Conservation (phyloP, 768 basidiomycete genomes). For the Pleurotus ostreatus region DNA sequence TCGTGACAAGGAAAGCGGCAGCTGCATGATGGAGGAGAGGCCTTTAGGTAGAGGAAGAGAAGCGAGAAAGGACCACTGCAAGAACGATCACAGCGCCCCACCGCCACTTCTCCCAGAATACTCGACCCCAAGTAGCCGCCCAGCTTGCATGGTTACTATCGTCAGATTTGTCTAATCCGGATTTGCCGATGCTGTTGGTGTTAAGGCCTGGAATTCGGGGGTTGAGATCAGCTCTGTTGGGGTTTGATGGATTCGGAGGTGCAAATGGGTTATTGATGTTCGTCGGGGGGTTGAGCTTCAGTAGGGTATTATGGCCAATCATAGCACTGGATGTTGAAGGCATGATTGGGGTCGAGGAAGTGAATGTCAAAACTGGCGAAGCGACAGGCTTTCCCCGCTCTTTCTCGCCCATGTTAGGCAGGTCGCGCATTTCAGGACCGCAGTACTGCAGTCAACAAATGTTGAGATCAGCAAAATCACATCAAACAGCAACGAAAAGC, state of each 20-base stretch:
- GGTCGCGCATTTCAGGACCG: conserved; percentile 54
- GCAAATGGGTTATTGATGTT: conserved; percentile 14
- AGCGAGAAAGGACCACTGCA: conserved; percentile 72
- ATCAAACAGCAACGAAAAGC: conserved; percentile 5
- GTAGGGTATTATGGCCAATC: conserved; percentile 10
- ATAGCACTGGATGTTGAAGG: conserved; percentile 11
- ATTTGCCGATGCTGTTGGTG: conserved; percentile 1
- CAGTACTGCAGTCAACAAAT: conserved; percentile 54
- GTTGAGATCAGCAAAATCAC: conserved; percentile 4
- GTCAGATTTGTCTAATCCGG: conserved; percentile 19
- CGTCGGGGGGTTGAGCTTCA: conserved; percentile 1
- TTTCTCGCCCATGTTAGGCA: conserved; percentile 92
- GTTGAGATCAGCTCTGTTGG: background rate
- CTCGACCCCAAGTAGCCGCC: conserved; percentile 57
- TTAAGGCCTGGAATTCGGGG: background rate
- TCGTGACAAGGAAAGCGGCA: background rate
- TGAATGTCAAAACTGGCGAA: conserved; percentile 16
- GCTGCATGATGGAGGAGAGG: background rate
- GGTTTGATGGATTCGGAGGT: conserved; percentile 11
- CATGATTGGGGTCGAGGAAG: conserved; percentile 12
- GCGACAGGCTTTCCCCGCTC: conserved; percentile 53
- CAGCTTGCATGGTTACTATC: conserved; percentile 38
- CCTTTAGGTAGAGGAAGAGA: conserved; percentile 49
- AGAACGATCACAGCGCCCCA: conserved; percentile 77
- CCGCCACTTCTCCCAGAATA: conserved; percentile 82